A percentile compares a stretch with the other conserved stretches of the same genome.
phyloP scores from a whole-genome alignment of 192 early-diverging fungal genomes.

The Diversispora epigaea region DNA sequence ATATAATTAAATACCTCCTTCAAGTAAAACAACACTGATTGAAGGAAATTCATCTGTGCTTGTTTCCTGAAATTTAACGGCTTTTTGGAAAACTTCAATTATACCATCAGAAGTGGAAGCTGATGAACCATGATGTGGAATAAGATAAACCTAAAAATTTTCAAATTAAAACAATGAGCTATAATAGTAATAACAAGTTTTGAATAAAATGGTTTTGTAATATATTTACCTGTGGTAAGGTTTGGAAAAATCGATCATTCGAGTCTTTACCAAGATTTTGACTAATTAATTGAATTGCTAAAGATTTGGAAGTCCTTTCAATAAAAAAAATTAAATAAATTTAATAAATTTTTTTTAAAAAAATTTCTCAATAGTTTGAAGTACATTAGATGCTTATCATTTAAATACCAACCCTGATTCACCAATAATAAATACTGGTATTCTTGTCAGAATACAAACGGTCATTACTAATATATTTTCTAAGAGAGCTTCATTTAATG shows the following conservation, averaged over 20 bases:
- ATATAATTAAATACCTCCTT: neutral
- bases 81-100: conserved; percentile 24
- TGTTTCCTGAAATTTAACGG: conserved; percentile 3
- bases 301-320: conserved; percentile 14
- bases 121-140: conserved; percentile 29
- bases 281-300: conserved; percentile 23
- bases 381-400: too few species aligned
- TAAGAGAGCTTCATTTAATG: conserved; percentile 22
- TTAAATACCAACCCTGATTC: conserved; percentile 22
- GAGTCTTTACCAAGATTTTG: conserved; percentile 30
- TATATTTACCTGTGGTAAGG: conserved; percentile 9
- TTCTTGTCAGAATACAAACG: conserved; percentile 27
- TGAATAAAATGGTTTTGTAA: too few species aligned
- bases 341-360: neutral
- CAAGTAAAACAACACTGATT: conserved; percentile 19
- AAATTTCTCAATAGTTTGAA: too few species aligned
- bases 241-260: conserved; percentile 21
- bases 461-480: conserved; percentile 31
- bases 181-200: too few species aligned
- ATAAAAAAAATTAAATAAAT: neutral
- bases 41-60: conserved; percentile 14
- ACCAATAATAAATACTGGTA: conserved; percentile 33
- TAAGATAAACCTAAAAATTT: neutral
- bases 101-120: conserved; percentile 30
- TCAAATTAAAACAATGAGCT: too few species aligned